Conservation (phyloP, 129 eudicot species). For the Flaveria trinervia region DNA sequence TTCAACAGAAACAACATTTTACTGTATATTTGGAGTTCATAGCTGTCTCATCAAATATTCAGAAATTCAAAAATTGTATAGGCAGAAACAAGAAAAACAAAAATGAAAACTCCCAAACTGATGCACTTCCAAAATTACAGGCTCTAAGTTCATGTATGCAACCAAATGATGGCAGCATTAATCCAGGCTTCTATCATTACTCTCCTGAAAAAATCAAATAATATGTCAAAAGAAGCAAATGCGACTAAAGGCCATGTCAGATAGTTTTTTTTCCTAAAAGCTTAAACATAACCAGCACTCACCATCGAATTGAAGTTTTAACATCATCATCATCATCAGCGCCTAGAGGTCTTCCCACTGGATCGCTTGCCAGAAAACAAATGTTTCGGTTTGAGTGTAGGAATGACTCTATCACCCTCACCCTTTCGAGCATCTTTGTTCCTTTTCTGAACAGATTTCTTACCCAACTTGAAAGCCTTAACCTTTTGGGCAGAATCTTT, state of each 20-base stretch:
- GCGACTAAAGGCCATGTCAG: neutral
- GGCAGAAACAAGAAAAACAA: neutral
- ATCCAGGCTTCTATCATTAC: neutral
- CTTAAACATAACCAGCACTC: neutral
- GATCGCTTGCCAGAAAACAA: slow-evolving; percentile 77
- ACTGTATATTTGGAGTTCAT: neutral
- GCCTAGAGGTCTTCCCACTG: slow-evolving; percentile 76
- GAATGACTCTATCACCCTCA: slow-evolving; percentile 80
- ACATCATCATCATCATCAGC: slow-evolving; percentile 34
- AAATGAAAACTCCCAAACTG: neutral
- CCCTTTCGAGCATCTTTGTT: slow-evolving; percentile 78
- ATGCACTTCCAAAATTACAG: neutral
- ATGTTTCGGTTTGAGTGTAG: slow-evolving; percentile 77
- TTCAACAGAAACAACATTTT: neutral
- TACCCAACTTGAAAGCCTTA: slow-evolving; percentile 63
- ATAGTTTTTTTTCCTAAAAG: neutral
- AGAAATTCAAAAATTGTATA: slow-evolving; percentile 3
- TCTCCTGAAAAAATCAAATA: slow-evolving; percentile 4
- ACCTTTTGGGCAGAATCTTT: slow-evolving; percentile 68
- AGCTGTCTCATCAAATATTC: neutral
- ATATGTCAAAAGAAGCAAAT: neutral
- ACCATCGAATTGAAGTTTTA: neutral
- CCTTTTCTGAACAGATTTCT: slow-evolving; percentile 55
- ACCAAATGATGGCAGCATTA: neutral
- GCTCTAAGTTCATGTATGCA: neutral